phyloP scores from a whole-genome alignment of 805 yeast genomes.

The Osmozyma mogii region DNA sequence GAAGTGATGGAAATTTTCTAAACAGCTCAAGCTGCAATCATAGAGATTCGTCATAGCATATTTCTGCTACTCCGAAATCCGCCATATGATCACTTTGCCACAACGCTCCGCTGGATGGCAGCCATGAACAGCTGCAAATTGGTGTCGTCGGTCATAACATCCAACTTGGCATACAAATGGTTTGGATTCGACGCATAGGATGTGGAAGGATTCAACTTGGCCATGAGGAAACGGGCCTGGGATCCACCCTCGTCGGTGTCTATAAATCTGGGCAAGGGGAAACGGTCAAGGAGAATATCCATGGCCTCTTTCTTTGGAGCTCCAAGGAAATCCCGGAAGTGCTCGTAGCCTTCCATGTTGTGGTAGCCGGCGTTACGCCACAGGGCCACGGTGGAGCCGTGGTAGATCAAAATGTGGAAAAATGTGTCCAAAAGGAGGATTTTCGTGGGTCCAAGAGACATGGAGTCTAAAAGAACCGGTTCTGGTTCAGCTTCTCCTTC shows the following conservation, averaged over 20 bases:
- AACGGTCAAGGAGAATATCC: slow-evolving; percentile 54
- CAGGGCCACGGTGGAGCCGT: slow-evolving; percentile 58
- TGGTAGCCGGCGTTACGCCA: slow-evolving; percentile 64
- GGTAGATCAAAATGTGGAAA: slow-evolving; percentile 60
- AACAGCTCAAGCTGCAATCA: no score
- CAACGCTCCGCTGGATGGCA: slow-evolving; percentile 37
- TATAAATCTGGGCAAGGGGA: slow-evolving; percentile 65
- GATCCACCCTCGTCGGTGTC: slow-evolving; percentile 74
- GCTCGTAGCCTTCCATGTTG: slow-evolving; percentile 49
- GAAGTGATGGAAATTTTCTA: no score
- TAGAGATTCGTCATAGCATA: no score
- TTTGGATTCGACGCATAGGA: slow-evolving; percentile 38
- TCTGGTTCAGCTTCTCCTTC: slow-evolving; percentile 42
- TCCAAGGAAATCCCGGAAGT: slow-evolving; percentile 51
- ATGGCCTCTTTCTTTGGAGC: slow-evolving; percentile 61
- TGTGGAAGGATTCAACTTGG: slow-evolving; percentile 62
- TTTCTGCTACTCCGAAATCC: no score
- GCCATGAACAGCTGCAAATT: slow-evolving; percentile 51
- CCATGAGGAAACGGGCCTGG: slow-evolving; percentile 64
- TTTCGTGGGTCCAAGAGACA: slow-evolving; percentile 50
- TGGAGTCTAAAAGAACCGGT: slow-evolving; percentile 57
- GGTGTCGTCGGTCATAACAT: slow-evolving; percentile 51
- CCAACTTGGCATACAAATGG: slow-evolving; percentile 23
- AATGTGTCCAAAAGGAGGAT: slow-evolving; percentile 58
- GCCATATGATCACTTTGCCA: no score